Percentiles rank a stretch among this genome's conserved stretches.
These are phyloP conservation scores for Yamadazyma atlantica DNA, from an alignment of 1,139 yeast species.

Conservation along the genomic window DNA sequence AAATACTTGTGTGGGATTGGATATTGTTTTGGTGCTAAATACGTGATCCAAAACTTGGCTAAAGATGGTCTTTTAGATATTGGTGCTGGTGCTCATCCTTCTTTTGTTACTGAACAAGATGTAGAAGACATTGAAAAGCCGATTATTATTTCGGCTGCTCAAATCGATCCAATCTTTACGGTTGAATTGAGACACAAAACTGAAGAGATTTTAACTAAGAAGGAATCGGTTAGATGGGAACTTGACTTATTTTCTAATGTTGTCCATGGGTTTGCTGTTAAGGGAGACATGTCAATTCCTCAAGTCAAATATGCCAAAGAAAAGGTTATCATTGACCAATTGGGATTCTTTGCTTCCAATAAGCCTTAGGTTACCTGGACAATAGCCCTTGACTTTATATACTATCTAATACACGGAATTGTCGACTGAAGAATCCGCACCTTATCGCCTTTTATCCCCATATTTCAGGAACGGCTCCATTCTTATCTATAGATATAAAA, in stretches of 20 bases:
- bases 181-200: constrained; percentile 60
- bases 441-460: background rate
- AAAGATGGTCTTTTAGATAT: constrained; percentile 50
- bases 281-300: constrained; percentile 66
- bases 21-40: constrained; percentile 85
- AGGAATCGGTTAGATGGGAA: constrained; percentile 51
- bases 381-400: too few relatives aligned
- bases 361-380: too few relatives aligned
- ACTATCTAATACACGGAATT: background rate
- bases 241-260: constrained; percentile 61
- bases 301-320: constrained; percentile 65
- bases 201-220: constrained; percentile 50
- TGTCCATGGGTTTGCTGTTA: constrained; percentile 72
- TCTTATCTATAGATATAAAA: too few relatives aligned
- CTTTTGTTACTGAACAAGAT: constrained; percentile 64
- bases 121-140: constrained; percentile 60
- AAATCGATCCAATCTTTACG: constrained; percentile 62
- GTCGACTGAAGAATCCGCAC: background rate
- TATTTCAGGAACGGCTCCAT: too few relatives aligned
- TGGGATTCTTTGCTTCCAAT: constrained; percentile 22
- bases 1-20: constrained; percentile 64
- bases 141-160: constrained; percentile 69
- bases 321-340: constrained; percentile 61
- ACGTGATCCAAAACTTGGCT: constrained; percentile 53
- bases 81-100: constrained; percentile 82